Evolutionary conservation across 345 rosid genomes (phyloP).

Genomic region (Populus ilicifolia): DNA sequence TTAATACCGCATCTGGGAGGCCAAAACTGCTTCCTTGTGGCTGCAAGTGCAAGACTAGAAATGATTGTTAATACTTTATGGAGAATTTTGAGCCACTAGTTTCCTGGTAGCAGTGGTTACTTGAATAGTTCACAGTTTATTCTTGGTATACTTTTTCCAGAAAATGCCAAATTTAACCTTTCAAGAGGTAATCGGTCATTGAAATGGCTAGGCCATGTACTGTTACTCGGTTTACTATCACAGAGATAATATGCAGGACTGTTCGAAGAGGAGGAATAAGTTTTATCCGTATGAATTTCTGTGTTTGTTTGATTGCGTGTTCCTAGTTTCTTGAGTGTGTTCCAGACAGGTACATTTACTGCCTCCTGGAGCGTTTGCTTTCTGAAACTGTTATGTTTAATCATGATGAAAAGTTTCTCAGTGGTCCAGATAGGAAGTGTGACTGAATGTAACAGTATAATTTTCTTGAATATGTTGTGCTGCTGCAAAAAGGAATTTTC

Average conservation of each 20-base stretch:
- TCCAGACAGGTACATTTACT: neutral
- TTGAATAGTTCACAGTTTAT: neutral
- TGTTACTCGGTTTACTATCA: neutral
- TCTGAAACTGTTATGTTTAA: neutral
- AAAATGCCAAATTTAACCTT: neutral
- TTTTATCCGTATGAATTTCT: neutral
- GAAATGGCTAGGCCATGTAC: neutral
- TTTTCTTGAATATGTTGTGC: neutral
- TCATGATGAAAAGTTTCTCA: neutral
- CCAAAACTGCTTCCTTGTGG: neutral
- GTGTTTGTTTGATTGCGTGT: neutral
- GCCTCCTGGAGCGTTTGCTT: neutral
- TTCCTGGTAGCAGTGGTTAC: neutral
- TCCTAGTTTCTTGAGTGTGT: neutral
- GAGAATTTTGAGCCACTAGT: neutral
- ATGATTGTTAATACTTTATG: neutral
- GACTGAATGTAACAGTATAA: neutral
- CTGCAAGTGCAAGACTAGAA: neutral
- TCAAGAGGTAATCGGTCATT: neutral
- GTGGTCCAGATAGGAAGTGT: neutral
- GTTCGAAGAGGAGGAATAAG: neutral
- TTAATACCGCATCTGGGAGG: neutral
- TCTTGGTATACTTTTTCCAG: neutral
- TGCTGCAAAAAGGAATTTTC: neutral
- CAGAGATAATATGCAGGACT: neutral